Conservation (phyloP, 371 early-diverging fungal genomes). For the Mucor lusitanicus region DNA sequence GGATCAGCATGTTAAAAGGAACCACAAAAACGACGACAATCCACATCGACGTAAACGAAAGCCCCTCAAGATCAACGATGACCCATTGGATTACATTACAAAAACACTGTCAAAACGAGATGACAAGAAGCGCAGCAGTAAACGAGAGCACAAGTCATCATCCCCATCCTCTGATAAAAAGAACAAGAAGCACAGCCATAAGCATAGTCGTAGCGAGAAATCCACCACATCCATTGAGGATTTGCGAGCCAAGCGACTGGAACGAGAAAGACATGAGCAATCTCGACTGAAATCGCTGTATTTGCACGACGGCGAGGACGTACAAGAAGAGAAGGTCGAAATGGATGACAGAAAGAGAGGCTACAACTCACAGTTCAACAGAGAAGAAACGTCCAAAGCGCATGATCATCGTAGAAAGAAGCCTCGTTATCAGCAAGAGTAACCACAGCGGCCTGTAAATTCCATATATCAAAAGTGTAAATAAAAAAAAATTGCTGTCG, state of each 20-base stretch:
- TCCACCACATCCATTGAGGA: constrained; percentile 33
- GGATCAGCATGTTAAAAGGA: constrained; percentile 12
- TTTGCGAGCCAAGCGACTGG: constrained; percentile 41
- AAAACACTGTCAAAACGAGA: constrained; percentile 4
- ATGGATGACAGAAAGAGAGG: constrained; percentile 9
- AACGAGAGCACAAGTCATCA: neutral
- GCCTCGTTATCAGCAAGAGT: neutral
- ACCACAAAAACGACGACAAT: neutral
- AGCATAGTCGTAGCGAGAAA: neutral
- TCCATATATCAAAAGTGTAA: neutral
- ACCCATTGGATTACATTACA: constrained; percentile 29
- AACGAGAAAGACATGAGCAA: constrained; percentile 40
- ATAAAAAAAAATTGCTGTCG: constrained; percentile 5
- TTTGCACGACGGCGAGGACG: constrained; percentile 9
- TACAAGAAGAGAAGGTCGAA: constrained; percentile 1
- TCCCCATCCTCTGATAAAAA: neutral
- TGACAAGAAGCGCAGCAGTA: neutral
- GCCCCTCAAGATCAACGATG: constrained; percentile 23
- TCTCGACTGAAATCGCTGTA: constrained; percentile 23
- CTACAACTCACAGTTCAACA: constrained; percentile 31
- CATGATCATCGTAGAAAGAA: constrained; percentile 4
- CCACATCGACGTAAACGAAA: constrained; percentile 13
- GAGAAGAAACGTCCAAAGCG: constrained; percentile 20
- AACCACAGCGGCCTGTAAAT: neutral
- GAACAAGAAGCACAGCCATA: neutral